phyloP scores from a whole-genome alignment of 371 early-diverging fungal genomes.

The Lichtheimia ramosa region DNA sequence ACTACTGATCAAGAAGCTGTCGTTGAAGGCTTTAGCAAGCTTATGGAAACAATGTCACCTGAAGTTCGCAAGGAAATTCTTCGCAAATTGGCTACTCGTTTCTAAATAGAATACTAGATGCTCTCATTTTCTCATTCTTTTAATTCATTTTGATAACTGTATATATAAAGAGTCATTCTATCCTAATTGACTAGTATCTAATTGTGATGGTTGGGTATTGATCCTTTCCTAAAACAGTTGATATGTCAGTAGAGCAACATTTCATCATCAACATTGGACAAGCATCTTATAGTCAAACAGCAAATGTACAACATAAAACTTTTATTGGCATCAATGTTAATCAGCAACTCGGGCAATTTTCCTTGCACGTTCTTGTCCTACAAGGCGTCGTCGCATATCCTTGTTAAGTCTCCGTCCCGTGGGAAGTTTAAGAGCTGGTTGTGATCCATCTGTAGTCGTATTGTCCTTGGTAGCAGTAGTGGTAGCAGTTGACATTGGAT shows the following conservation, averaged over 20 bases:
- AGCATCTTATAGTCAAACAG: too few species aligned
- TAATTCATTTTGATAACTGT: not conserved
- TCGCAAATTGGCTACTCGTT: conserved; percentile 34
- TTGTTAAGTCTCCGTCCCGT: conserved; percentile 15
- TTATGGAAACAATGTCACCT: conserved; percentile 39
- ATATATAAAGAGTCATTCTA: not conserved
- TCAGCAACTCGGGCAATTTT: conserved; percentile 17
- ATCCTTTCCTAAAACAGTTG: too few species aligned
- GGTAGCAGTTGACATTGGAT: not conserved
- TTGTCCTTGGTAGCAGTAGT: not conserved
- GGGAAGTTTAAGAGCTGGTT: not conserved
- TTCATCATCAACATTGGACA: too few species aligned
- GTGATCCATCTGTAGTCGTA: not conserved
- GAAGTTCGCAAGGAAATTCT: conserved; percentile 45
- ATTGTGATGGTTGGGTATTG: too few species aligned
- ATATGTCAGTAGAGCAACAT: too few species aligned
- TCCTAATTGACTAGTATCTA: too few species aligned
- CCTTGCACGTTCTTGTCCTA: conserved; percentile 16
- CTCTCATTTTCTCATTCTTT: not conserved
- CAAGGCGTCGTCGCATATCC: conserved; percentile 19
- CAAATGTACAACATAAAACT: too few species aligned
- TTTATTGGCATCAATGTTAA: conserved; percentile 3
- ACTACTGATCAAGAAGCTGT: conserved; percentile 49
- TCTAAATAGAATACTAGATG: conserved; percentile 19
- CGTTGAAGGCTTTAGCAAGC: conserved; percentile 45